A percentile compares a stretch with the other conserved stretches of the same genome.
These are phyloP conservation scores for Apiospora phragmitis DNA, from an alignment of 2,329 filamentous ascomycete genomes.

Conservation along the genomic window DNA sequence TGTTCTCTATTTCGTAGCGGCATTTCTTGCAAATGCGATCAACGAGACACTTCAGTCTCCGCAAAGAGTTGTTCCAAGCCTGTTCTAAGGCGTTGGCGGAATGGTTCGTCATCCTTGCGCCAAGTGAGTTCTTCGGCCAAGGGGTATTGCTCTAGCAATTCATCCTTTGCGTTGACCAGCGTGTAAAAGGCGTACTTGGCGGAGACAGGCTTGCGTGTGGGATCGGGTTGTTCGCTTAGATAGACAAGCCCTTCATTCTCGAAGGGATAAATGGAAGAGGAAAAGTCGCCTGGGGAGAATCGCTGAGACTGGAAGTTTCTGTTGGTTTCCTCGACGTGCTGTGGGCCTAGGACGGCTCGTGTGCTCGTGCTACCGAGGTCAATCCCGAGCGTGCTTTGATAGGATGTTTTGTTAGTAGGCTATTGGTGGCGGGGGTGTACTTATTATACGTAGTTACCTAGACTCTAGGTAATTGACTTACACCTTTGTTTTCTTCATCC, in stretches of 20 bases:
- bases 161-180: slow-evolving; percentile 11
- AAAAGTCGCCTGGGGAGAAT: slow-evolving; percentile 18
- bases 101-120: background rate
- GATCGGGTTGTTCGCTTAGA: slow-evolving; percentile 14
- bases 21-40: background rate
- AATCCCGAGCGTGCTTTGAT: slow-evolving; percentile 17
- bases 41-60: background rate
- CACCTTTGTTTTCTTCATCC: background rate
- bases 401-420: background rate
- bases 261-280: slow-evolving; percentile 21
- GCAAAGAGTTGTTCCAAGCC: background rate
- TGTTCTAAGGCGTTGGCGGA: background rate
- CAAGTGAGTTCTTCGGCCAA: background rate
- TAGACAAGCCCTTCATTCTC: slow-evolving; percentile 15
- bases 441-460: no score
- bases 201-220: slow-evolving; percentile 11
- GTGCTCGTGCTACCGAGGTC: slow-evolving; percentile 23
- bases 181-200: slow-evolving; percentile 18
- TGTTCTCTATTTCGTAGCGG: slow-evolving; percentile 9
- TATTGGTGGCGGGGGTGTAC: no score
- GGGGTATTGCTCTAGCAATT: slow-evolving; percentile 16
- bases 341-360: slow-evolving; percentile 15
- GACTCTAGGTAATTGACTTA: background rate
- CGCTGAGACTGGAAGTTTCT: background rate
- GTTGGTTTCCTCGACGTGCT: slow-evolving; percentile 12